These are phyloP conservation scores for Geotrichum carabidarum DNA, from an alignment of 1,139 yeast species.

Conservation along the genomic window DNA sequence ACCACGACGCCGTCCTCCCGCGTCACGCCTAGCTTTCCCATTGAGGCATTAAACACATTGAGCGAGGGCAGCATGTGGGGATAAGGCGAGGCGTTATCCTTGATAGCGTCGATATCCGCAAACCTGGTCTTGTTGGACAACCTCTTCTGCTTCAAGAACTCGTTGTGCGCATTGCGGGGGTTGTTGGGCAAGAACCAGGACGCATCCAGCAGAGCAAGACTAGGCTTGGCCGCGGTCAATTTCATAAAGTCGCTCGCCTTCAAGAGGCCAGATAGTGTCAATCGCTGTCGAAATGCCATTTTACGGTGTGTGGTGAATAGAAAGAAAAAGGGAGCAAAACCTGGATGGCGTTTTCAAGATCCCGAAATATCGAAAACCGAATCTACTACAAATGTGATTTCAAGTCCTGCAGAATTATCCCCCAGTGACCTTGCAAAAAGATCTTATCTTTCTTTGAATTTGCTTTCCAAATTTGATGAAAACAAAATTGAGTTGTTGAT, in stretches of 20 bases:
- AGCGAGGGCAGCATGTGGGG: slow-evolving; percentile 86
- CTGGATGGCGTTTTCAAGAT: no score
- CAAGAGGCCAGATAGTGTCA: slow-evolving; percentile 2
- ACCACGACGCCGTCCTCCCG: slow-evolving; percentile 58
- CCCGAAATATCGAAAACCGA: no score
- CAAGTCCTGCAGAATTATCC: no score
- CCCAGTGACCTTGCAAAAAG: no score
- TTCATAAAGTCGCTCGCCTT: slow-evolving; percentile 16
- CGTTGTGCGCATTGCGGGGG: slow-evolving; percentile 49
- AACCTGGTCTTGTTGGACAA: slow-evolving; percentile 60
- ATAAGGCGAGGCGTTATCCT: slow-evolving; percentile 52
- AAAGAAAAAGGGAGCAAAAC: not conserved
- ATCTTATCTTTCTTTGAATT: no score
- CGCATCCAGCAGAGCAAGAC: slow-evolving; percentile 67
- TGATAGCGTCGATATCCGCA: slow-evolving; percentile 73
- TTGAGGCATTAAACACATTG: slow-evolving; percentile 49
- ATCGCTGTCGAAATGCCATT: not conserved
- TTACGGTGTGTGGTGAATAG: not conserved
- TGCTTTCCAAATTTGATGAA: no score
- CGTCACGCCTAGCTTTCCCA: slow-evolving; percentile 29
- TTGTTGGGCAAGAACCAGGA: slow-evolving; percentile 89
- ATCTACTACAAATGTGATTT: no score
- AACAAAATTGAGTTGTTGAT: no score
- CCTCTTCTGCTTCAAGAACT: slow-evolving; percentile 41
- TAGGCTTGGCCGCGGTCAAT: not conserved